These are phyloP conservation scores for Melaleuca quinquenervia DNA, from an alignment of 345 rosid genomes.

Conservation along the genomic window DNA sequence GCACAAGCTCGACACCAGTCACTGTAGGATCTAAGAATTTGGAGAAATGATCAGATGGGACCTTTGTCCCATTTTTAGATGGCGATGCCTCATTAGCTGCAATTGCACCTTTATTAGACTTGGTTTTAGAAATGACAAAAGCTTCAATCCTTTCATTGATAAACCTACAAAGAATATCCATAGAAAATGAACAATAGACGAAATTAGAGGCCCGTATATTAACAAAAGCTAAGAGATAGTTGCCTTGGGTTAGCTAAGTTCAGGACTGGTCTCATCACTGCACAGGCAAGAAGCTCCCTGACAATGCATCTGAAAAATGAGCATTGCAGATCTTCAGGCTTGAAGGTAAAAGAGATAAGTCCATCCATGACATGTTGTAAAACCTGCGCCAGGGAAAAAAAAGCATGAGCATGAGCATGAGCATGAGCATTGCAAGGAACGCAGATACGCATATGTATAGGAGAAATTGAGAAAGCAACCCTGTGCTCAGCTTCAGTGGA, in stretches of 20 bases:
- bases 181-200: background rate
- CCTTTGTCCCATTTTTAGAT: constrained; percentile 42
- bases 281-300: constrained; percentile 94
- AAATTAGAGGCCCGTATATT: background rate
- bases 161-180: constrained; percentile 41
- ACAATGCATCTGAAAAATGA: constrained; percentile 61
- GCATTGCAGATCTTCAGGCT: constrained; percentile 82
- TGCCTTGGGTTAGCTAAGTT: constrained; percentile 92
- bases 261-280: constrained; percentile 83
- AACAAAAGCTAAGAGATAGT: constrained; percentile 1
- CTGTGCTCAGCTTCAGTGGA: constrained; percentile 90
- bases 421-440: constrained; percentile 1
- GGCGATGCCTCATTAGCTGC: constrained; percentile 43
- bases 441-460: background rate
- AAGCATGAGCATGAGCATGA: background rate
- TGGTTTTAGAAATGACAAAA: constrained; percentile 43
- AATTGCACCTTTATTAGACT: constrained; percentile 36
- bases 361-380: constrained; percentile 86
- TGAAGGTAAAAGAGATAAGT: constrained; percentile 69
- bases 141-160: constrained; percentile 87
- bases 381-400: constrained; percentile 38
- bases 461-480: constrained; percentile 24
- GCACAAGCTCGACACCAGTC: constrained; percentile 92
- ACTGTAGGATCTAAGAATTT: constrained; percentile 68
- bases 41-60: constrained; percentile 61